Percentiles rank a stretch among this genome's conserved stretches.
Conservation (phyloP, 768 basidiomycete species). For the Mycena metata region DNA sequence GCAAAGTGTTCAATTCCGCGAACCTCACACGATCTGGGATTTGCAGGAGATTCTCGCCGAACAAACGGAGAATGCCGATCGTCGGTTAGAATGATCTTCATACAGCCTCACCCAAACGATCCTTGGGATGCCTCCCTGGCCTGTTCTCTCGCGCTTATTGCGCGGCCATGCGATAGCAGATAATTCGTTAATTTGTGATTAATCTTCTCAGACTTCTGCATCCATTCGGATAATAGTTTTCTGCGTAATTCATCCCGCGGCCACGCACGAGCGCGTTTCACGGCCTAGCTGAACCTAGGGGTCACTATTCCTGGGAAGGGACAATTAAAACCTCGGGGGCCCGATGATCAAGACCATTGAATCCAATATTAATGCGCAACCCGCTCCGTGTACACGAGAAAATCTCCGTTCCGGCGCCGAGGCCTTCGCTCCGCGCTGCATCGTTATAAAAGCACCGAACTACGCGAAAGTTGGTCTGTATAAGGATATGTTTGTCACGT, state of each 20-base stretch:
- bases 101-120: neutral
- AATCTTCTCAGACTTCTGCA: constrained; percentile 16
- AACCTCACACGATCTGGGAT: constrained; percentile 8
- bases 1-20: constrained; percentile 1
- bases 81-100: constrained; percentile 13
- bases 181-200: constrained; percentile 30
- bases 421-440: neutral
- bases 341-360: no score
- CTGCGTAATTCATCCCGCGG: neutral
- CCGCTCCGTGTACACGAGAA: no score
- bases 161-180: constrained; percentile 17
- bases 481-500: constrained; percentile 33
- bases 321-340: neutral
- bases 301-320: constrained; percentile 20
- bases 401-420: neutral
- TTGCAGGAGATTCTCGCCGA: neutral
- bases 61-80: constrained; percentile 10
- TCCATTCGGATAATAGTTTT: neutral
- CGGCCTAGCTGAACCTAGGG: neutral
- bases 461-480: neutral
- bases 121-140: neutral
- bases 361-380: neutral
- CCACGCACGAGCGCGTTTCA: neutral
- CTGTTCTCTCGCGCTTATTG: neutral
- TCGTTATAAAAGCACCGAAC: constrained; percentile 19